Evolutionary conservation across 306 rosid species (phyloP), one percentile per base, ranked within the genome.

Genomic region (Cajanus cajan): DNA sequence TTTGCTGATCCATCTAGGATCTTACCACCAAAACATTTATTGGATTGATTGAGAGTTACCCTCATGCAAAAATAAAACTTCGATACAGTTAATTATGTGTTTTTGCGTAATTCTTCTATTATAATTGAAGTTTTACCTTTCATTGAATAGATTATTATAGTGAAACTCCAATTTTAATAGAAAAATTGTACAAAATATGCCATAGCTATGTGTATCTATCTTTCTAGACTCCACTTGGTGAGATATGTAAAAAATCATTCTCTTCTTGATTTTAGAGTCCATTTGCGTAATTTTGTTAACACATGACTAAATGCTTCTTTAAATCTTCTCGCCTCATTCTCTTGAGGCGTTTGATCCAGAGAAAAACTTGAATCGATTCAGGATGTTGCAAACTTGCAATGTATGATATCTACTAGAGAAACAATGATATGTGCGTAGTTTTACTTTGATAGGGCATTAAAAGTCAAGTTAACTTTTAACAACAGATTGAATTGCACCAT

Each of bases 1-100:
- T 90, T 65, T 79, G 90, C 96, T 22, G 81, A 86, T 81, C 94
- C 97, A 8, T 88, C 93, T 0, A 83, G 75, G 71, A 54, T 89
- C 80, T 80, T 85, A 7, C 76, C 84, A 7, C 85, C 78, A 4
- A 68, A 43, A 13, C 71, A 72, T 22, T 83, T 86, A 1, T 22
- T 83, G 37, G 87, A 45, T 80, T 73, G 68, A 80, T 80, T 73
- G 68, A 80, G 48, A 37, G 8, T 45, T 24, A 6, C 8, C 18
- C 41, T 61, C 41, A 2, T 31, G 68, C 41, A 14, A 28, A 14
- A 28, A 14, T 37, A 59, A 28, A 59, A 13, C 40, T 58, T 59
- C 0, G 67, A 59, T 59, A 28, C 21, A 59, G 2, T 31, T 59
- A 4, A 31, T 13, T 6, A 28, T 6, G 9, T 59, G 4, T 59